Percentiles rank a stretch among this genome's conserved stretches.
Conservation (phyloP, 2,329 filamentous ascomycete species). For the Zasmidium cellare region DNA sequence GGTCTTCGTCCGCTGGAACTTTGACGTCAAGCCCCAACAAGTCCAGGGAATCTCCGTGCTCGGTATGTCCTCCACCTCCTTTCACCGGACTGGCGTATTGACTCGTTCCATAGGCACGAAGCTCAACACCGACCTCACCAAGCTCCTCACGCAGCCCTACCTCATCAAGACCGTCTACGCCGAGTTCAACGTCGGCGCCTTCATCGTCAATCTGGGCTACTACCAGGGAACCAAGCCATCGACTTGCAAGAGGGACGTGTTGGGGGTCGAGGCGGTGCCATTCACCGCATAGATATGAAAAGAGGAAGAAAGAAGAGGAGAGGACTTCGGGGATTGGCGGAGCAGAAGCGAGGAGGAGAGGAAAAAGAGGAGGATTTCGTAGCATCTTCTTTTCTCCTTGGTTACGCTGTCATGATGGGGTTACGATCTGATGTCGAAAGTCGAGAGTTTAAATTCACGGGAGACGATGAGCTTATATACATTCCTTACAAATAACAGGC, state of each 20-base stretch:
- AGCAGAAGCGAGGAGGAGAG: too few relatives aligned
- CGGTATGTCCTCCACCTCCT: too few relatives aligned
- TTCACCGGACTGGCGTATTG: not conserved
- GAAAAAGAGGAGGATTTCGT: too few relatives aligned
- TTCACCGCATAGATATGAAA: not conserved
- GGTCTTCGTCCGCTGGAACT: slow-evolving; percentile 28
- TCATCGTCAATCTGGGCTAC: slow-evolving; percentile 3
- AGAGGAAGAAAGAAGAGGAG: not conserved
- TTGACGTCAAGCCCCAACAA: slow-evolving; percentile 22
- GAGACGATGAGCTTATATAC: too few relatives aligned
- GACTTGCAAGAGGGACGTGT: not conserved
- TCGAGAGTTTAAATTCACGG: too few relatives aligned
- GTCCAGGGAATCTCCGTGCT: slow-evolving; percentile 27
- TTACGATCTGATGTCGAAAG: too few relatives aligned
- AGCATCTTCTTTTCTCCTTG: too few relatives aligned
- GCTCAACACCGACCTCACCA: slow-evolving; percentile 1
- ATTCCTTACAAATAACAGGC: too few relatives aligned
- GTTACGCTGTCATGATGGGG: too few relatives aligned
- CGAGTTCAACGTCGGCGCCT: slow-evolving; percentile 29
- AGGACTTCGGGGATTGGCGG: too few relatives aligned
- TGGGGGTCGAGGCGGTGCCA: not conserved
- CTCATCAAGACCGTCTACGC: slow-evolving; percentile 27
- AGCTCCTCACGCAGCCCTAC: slow-evolving; percentile 17
- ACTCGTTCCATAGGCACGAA: slow-evolving; percentile 4
- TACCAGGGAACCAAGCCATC: slow-evolving; percentile 6